A percentile compares a stretch with the other conserved stretches of the same genome.
Evolutionary conservation across 805 yeast genomes (phyloP).

Genomic region (Dipodascus albidus): DNA sequence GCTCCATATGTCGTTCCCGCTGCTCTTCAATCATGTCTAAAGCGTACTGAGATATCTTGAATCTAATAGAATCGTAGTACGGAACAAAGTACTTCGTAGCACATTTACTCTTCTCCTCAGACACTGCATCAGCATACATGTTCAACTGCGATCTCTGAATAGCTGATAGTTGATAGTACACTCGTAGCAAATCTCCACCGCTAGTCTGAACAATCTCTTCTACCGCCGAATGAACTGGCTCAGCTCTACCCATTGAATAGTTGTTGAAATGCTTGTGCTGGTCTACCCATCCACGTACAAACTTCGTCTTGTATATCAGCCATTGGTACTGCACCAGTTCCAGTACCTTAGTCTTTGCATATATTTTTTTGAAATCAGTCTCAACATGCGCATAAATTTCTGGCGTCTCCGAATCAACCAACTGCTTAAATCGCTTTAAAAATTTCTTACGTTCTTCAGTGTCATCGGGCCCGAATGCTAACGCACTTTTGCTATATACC

Average conservation of each 20-base stretch:
- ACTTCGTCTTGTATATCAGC: neutral
- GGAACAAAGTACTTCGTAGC: neutral
- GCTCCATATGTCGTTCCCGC: neutral
- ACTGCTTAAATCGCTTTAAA: neutral
- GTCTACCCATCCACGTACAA: neutral
- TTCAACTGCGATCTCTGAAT: neutral
- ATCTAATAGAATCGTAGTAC: neutral
- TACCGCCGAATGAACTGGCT: neutral
- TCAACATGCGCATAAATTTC: neutral
- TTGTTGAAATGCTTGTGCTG: constrained; percentile 1
- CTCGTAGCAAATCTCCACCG: neutral
- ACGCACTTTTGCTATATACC: neutral
- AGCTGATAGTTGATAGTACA: neutral
- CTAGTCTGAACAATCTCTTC: neutral
- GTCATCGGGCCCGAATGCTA: neutral
- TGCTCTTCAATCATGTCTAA: neutral
- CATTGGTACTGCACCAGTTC: neutral
- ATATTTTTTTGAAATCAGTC: neutral
- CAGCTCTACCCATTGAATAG: neutral
- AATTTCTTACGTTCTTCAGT: neutral
- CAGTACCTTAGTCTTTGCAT: neutral
- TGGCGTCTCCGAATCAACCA: neutral
- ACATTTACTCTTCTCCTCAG: neutral
- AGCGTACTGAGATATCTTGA: neutral
- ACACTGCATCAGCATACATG: neutral